Base-by-base conservation (phyloP, 2,329 filamentous ascomycete species). In the Spiromastix sp. region DNA sequence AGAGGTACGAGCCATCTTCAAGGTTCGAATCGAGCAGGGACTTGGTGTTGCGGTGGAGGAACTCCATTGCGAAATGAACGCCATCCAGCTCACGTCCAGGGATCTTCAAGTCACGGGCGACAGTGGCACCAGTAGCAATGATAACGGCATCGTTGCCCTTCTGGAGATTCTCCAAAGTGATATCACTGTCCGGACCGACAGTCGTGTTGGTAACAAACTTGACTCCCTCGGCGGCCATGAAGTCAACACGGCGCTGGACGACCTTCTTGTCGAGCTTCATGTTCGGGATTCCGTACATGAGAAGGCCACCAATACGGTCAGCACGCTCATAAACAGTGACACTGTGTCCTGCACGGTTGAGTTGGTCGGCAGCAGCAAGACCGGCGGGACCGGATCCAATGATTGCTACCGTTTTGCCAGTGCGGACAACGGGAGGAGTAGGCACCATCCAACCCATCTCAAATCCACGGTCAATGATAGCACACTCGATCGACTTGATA, bases 201-300 rank as follows among this genome's bases (percentile, higher is more conserved):
- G 78, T 66, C 37, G 85, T 77, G 42, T 79, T 77, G 20, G 83
- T 82, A 62, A 84, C 77, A 66, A 93, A 94, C 34, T 72, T 71
- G 54, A 95, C 67, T 32, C 89, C 89, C 63, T 95, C 89, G 3
- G 79, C 74, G 36, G 82, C 84, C 84, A 95, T 89, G 63, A 96
- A 86, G 62, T 95, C 85, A 32, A 91, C 86, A 59, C 89, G 83
- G 34, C 89, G 83, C 71, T 95, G 89, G 41, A 96, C 89, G 44
- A 95, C 79, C 56, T 85, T 85, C 74, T 96, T 96, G 68, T 96
- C 89, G 27, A 96, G 81, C 71, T 96, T 96, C 89, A 96, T 96
- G 71, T 96, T 96, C 47, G 89, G 89, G 48, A 96, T 96, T 48
- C 89, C 89, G 56, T 96, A 95, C 89, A 95, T 95, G 52, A 96